Evolutionary conservation across 2,329 filamentous ascomycete species (phyloP), one percentile per base, ranked within the genome.

Genomic region (Pseudofabraea citricarpa): DNA sequence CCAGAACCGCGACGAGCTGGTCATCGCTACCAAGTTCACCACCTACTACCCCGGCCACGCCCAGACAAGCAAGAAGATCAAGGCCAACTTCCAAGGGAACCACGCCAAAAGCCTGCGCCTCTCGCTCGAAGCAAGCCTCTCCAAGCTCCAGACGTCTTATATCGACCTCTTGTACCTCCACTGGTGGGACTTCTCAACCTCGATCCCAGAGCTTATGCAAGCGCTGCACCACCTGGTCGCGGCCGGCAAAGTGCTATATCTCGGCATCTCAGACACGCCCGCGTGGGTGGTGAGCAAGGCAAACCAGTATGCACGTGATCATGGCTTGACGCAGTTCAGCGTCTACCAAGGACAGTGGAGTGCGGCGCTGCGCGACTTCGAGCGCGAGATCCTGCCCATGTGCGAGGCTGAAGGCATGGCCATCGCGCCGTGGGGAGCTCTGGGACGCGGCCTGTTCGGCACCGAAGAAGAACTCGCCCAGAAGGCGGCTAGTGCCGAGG

Each of bases 331-430:
- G 2, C 79, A 74, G 22, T 89, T 90, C 65, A 73, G 68, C 31
- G 74, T 86, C 33, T 86, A 85, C 61, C 79, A 85, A 62, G 83
- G 83, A 5, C 65, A 64, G 12, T 87, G 80, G 79, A 77, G 66
- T 29, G 74, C 77, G 6, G 71, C 73, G 0, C 56, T 65, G 13
- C 75, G 84, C 15, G 83, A 87, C 58, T 74, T 85, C 35, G 68
- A 80, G 57, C 65, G 74, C 6, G 76, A 79, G 12, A 75, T 80
- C 49, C 64, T 82, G 12, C 76, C 75, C 9, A 81, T 81, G 78
- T 69, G 64, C n/a, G 60, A 64, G 10, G 63, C 67, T 29, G 71
- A 80, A 50, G 75, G 75, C 3, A 81, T 83, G 74, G 73, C 46
- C 60, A 45, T 77, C 10, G 60, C 67, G 0, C 74, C 77, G 0